A percentile compares a stretch with the other conserved stretches of the same genome.
These are phyloP conservation scores for Sporothrix phasma DNA, from an alignment of 2,329 filamentous ascomycete species.

Conservation along the genomic window DNA sequence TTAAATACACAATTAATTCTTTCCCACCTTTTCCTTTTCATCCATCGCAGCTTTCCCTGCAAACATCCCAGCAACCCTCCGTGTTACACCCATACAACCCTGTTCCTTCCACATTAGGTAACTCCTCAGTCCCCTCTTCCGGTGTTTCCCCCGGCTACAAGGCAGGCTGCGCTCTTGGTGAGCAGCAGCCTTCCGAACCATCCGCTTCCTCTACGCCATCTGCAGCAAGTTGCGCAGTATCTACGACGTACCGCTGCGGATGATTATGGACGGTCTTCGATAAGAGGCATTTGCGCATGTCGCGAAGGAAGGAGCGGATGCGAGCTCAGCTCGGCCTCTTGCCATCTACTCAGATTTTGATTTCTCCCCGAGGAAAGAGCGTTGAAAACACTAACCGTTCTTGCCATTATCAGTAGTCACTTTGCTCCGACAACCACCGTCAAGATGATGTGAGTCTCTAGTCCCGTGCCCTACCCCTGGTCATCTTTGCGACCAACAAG, in stretches of 20 bases:
- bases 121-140: background rate
- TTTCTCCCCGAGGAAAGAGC: constrained; percentile 10
- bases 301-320: background rate
- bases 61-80: constrained; percentile 1
- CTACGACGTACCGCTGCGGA: background rate
- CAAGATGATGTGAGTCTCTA: constrained; percentile 16
- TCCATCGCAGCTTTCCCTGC: constrained; percentile 6
- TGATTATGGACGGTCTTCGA: background rate
- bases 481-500: background rate
- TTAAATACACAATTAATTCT: background rate
- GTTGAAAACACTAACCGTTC: constrained; percentile 10
- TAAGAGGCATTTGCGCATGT: background rate
- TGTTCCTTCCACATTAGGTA: constrained; percentile 11
- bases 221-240: background rate
- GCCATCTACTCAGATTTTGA: background rate
- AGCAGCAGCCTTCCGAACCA: constrained; percentile 10
- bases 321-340: background rate
- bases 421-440: background rate
- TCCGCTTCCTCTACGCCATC: constrained; percentile 1
- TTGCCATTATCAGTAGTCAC: background rate
- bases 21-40: background rate
- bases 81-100: constrained; percentile 1
- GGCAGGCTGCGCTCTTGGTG: constrained; percentile 3
- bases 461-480: background rate
- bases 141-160: background rate